Conservation (phyloP, 768 basidiomycete genomes). For the Thelephora ganbajun region DNA sequence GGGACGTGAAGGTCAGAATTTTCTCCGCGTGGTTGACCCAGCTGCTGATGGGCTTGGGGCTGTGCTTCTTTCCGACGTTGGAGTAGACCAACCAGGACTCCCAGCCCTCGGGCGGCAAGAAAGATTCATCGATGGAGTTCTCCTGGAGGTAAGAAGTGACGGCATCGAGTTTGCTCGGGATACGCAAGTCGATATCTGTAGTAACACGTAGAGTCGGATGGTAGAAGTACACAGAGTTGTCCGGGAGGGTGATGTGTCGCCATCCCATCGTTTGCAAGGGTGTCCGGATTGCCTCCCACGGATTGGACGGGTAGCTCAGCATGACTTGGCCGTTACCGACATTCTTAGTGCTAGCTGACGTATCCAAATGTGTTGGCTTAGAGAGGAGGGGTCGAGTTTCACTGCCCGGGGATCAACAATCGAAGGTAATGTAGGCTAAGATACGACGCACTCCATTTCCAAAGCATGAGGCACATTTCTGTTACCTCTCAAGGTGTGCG, state of each 20-base stretch:
- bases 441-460: constrained; percentile 9
- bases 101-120: constrained; percentile 26
- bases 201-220: constrained; percentile 46
- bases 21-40: constrained; percentile 59
- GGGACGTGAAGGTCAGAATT: constrained; percentile 33
- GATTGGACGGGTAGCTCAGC: constrained; percentile 6
- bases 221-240: constrained; percentile 55
- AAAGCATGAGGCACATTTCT: constrained; percentile 7
- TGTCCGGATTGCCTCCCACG: constrained; percentile 10
- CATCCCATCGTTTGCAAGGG: constrained; percentile 43
- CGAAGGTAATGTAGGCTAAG: neutral
- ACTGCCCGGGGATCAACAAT: constrained; percentile 16
- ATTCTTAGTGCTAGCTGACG: constrained; percentile 8
- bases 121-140: constrained; percentile 17
- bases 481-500: constrained; percentile 10
- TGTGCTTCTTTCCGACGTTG: constrained; percentile 11
- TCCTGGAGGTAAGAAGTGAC: constrained; percentile 31
- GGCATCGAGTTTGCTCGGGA: constrained; percentile 31
- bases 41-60: constrained; percentile 26
- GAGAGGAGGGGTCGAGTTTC: constrained; percentile 41
- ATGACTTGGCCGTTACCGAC: constrained; percentile 3
- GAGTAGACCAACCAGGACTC: constrained; percentile 52
- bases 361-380: constrained; percentile 17
- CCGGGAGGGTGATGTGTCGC: constrained; percentile 66
- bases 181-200: constrained; percentile 60